Base-by-base conservation (phyloP, 2,329 filamentous ascomycete species). In the Stagonosporopsis vannaccii region DNA sequence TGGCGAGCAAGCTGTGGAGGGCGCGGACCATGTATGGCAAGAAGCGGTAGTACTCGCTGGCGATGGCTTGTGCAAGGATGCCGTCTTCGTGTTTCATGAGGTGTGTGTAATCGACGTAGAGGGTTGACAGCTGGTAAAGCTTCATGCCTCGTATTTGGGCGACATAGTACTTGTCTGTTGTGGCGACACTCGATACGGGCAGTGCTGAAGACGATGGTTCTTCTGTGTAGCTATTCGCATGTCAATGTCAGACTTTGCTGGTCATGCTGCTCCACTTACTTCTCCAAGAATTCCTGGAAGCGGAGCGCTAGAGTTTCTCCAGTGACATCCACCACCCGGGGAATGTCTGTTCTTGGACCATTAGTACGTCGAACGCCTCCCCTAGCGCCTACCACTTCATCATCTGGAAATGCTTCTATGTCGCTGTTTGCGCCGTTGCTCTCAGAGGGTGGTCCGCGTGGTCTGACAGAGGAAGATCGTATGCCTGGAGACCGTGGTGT, bases 11-110 rank as follows among this genome's bases (percentile, higher is more conserved):
- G 70, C 92, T 96, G 79, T 99, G 92, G 39, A 99, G 81, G 23
- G 90, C 93, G 61, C 90, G 87, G 20, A 90, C 92, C 69, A 99
- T 85, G 75, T 95, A 99, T 2, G 95, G 95, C 22, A 96, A 84
- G 74, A 97, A 97, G 65, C 95, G 91, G 77, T 97, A 98, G 81
- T 97, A 98, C 71, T 96, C 90, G 67, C 87, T 88, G 63, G 92
- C 89, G 60, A 98, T 90, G 46, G 92, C 94, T 59, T 91, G 88
- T 37, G 94, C 92, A 48, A 99, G 81, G 55, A 90, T 88, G 49
- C 90, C 91, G 65, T 93, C 90, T 68, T 90, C 87, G 75, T 88
- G 89, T 32, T 87, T 84, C 53, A 87, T 85, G 26, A 99, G 81
- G 75, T 99, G 95, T 63, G 88, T 91, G 78, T 88, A 95, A 78